Evolutionary conservation across 495 filamentous ascomycete genomes (phyloP), one percentile per base, ranked within the genome.

Genomic region (Penicillium turbatum): DNA sequence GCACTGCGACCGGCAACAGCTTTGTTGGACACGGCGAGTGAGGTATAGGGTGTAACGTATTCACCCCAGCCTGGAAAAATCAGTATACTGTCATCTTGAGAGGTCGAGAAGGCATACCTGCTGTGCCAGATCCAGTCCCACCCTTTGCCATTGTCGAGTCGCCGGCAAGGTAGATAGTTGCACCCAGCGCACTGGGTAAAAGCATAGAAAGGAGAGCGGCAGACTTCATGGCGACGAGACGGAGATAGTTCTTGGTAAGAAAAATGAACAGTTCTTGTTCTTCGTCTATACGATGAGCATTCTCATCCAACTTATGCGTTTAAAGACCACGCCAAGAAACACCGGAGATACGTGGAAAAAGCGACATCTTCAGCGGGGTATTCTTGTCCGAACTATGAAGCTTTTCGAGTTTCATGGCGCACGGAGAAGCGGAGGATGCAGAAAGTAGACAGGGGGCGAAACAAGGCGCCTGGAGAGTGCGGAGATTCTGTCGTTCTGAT

Each of bases 1-100:
- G 83, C 82, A 32, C 77, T 81, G 46, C 82, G 79, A 43, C 83
- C 82, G 8, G 68, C 76, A 26, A 84, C 70, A 37, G 82, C 83
- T 47, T 81, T 69, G 73, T 86, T 86, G 43, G 77, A 67, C 7
- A 85, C 74, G 6, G 67, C 63, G 37, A 66, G 52, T 32, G 70
- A 62, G 36, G 71, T 70, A 51, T 79, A 64, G 31, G 73, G 75
- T 24, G 67, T 49, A 35, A 86, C 70, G 58, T 82, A 85, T 48
- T 79, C 61, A 49, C 82, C 83, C 83, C 83, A 86, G 50, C 83
- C 83, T 80, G 51, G 2, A 16, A 12, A 6, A 2, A 29, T 62
- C 51, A 55, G 56, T 10, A 19, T 34, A n/a, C n/a, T 36, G 24
- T 4, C 13, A 24, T 6, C 15, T 8, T 15, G 11, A 16, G 6